These are phyloP conservation scores for Pleurozium schreberi DNA, from an alignment of 225 moss, liverwort and hornwort genomes.

Conservation along the genomic window DNA sequence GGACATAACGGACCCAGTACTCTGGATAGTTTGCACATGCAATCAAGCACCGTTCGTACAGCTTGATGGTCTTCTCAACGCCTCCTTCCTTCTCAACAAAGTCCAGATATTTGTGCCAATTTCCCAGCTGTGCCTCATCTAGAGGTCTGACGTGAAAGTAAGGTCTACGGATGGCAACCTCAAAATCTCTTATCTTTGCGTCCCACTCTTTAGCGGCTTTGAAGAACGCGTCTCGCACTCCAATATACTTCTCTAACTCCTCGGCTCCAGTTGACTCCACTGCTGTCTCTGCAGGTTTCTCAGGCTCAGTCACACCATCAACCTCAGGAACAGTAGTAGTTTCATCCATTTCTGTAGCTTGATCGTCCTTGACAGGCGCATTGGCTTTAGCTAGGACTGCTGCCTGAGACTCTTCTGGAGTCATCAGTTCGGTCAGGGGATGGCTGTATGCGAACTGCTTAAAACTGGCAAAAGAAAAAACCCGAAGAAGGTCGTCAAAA, in stretches of 20 bases:
- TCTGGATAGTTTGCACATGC: constrained; percentile 98
- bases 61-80: constrained; percentile 66
- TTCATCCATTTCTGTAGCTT: constrained; percentile 22
- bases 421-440: constrained; percentile 58
- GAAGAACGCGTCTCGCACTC: constrained; percentile 51
- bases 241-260: constrained; percentile 72
- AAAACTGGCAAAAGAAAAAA: constrained; percentile 37
- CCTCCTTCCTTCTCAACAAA: constrained; percentile 96
- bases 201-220: constrained; percentile 84
- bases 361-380: constrained; percentile 6
- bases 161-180: constrained; percentile 77
- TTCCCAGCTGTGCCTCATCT: constrained; percentile 84
- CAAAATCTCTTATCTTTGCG: constrained; percentile 67
- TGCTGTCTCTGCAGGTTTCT: constrained; percentile 21
- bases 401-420: constrained; percentile 51
- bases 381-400: constrained; percentile 25
- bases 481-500: neutral
- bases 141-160: constrained; percentile 89
- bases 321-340: constrained; percentile 32
- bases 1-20: constrained; percentile 90
- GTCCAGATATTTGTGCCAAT: constrained; percentile 93
- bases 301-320: constrained; percentile 40
- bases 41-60: constrained; percentile 93
- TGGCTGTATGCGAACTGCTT: constrained; percentile 70
- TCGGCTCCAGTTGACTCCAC: constrained; percentile 22